Base-by-base conservation (phyloP, 176 grass and related monocot species). In the Oryza nivara region DNA sequence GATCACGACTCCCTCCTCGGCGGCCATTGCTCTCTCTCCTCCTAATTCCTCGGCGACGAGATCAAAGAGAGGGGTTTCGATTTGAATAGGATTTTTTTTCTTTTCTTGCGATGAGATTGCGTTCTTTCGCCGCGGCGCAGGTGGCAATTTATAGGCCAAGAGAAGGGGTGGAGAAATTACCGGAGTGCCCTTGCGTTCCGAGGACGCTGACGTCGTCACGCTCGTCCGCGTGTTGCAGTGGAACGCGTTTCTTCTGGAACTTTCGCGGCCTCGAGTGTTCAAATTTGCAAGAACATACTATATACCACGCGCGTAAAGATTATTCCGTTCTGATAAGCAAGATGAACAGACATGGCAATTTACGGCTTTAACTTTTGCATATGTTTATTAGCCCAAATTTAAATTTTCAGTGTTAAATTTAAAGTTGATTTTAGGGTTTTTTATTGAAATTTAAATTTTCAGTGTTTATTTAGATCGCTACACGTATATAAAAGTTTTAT, bases 1-100 rank as follows among this genome's bases (percentile, higher is more conserved):
- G 86, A 97, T 84, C 56, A 97, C 92, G 23, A 5, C 12, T 51
- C 89, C 89, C 84, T 92, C 88, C 64, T 87, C 90, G 28, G 90
- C 83, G 51, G 92, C 90, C 92, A 94, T 92, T 65, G 58, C n/a
- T 76, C 48, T 75, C 20, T 56, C 46, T 56, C 19, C 38, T 17
- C 34, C 19, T 51, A 3, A 32, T 32, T 26, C 44, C n/a, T 61
- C 66, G 13, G 66, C 34, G 36, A 61, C 7, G 68, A 16, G 79
- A 82, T 74, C 23, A 22, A 22, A 20, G 52, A 7, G 11, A 73
- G 14, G 14, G 35, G 38, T 4, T 36, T 28, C 2, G 25, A 26
- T 65, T 20, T 11, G 71, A 45, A 78, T 68, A 68, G 47, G 0
- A 20, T 3, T 4, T 11, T 30, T 4, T 11, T 28, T 28, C 28